Conservation (phyloP, 1,284 basidiomycete species). For the Heterobasidion parviporum region DNA sequence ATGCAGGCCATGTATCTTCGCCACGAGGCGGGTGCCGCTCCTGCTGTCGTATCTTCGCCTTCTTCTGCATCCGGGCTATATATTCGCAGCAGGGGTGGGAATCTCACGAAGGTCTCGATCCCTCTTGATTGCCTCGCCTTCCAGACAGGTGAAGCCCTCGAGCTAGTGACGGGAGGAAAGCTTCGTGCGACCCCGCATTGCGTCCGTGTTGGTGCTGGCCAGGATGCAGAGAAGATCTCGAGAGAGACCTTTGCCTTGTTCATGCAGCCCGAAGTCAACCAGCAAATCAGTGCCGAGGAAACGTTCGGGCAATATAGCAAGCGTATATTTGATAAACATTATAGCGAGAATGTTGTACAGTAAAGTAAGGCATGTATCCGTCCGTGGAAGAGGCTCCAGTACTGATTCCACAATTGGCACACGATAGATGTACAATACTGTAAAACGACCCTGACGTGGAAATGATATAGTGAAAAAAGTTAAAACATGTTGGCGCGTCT, state of each 20-base stretch:
- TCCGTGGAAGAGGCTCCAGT: not conserved
- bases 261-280: slow-evolving; percentile 84
- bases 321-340: slow-evolving; percentile 75
- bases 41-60: slow-evolving; percentile 53
- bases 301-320: slow-evolving; percentile 90
- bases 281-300: slow-evolving; percentile 56
- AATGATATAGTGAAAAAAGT: too few species aligned
- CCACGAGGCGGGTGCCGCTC: slow-evolving; percentile 29
- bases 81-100: slow-evolving; percentile 75
- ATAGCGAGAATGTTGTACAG: slow-evolving; percentile 26
- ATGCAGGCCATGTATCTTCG: slow-evolving; percentile 74
- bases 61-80: slow-evolving; percentile 77
- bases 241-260: slow-evolving; percentile 86
- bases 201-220: slow-evolving; percentile 58
- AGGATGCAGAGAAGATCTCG: slow-evolving; percentile 46
- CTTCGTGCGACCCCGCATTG: slow-evolving; percentile 88
- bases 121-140: slow-evolving; percentile 79
- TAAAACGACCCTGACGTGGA: not conserved
- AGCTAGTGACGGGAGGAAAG: slow-evolving; percentile 71
- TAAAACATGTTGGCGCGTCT: not conserved
- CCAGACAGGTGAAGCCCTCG: slow-evolving; percentile 89
- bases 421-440: not conserved
- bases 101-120: slow-evolving; percentile 75
- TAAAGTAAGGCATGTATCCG: slow-evolving; percentile 7
- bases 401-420: not conserved